Base-by-base conservation (phyloP, 1,284 basidiomycete species). In the Tylopilus sp. region DNA sequence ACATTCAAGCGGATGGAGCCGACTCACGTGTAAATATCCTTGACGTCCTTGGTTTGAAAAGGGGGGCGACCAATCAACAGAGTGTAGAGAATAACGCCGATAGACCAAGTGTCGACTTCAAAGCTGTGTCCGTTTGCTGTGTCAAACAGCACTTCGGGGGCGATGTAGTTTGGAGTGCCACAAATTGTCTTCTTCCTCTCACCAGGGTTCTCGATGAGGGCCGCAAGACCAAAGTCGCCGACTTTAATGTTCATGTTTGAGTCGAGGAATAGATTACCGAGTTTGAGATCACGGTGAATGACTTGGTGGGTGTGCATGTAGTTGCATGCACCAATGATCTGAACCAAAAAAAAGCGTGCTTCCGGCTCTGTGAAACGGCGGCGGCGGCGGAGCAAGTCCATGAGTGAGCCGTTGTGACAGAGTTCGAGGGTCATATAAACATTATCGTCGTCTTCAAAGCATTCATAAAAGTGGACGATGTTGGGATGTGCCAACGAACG, bases 141-240 rank as follows among this genome's bases (percentile, higher is more conserved):
- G 67, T 97, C 94, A 67, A 97, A 98, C 52, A 99, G 73, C 29
- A 99, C 94, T 67, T 99, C 96, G 0, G 96, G 97, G 0, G 97
- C 97, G 58, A 99, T 98, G 68, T 99, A 98, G 68, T 99, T 98
- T 2, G 96, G 97, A 1, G 96, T 99, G 6, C 96, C 97, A 61
- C 96, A 98, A 42, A 98, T 96, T 0, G 96, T 99, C 82, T 97
- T 97, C 77, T 98, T 97, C 58, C 96, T 75, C 68, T 99, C 97
- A 1, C 95, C 95, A 10, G 90, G 90, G 66, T 86, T 94, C 71
- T 98, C 95, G 47, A 99, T 96, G 48, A 99, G 78, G 1, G 97
- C 96, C 0, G 97, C 96, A 18, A 99, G 77, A 10, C 97, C 96
- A 71, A 99, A 97, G 72, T 99, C 96, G 21, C 94, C 96, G 21